These are phyloP conservation scores for Pleurotus pulmonarius DNA, from an alignment of 768 basidiomycete species.

Conservation along the genomic window DNA sequence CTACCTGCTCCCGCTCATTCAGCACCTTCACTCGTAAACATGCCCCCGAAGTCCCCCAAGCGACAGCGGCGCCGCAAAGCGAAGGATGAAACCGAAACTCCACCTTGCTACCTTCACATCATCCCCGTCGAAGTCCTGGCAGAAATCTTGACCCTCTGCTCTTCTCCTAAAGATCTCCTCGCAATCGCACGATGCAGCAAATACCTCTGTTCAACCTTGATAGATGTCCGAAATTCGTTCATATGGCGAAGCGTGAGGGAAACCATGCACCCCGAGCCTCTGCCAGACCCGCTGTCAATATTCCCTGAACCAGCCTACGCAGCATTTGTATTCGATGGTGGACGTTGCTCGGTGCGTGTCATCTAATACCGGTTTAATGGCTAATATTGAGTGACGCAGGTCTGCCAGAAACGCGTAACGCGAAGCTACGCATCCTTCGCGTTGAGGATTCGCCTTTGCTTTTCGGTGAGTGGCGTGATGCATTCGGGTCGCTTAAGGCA, in stretches of 20 bases:
- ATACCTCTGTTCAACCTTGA: conserved; percentile 46
- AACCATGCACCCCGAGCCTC: conserved; percentile 13
- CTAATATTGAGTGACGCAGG: conserved; percentile 17
- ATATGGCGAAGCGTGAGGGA: conserved; percentile 59
- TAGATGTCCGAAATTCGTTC: conserved; percentile 39
- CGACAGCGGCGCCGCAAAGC: neutral
- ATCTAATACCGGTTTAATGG: too few relatives aligned
- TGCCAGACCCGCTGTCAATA: conserved; percentile 21
- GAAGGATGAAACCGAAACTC: neutral
- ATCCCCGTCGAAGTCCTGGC: conserved; percentile 64
- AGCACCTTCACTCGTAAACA: too few relatives aligned
- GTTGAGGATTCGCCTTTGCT: conserved; percentile 43
- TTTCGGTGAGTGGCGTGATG: conserved; percentile 18
- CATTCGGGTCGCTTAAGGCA: neutral
- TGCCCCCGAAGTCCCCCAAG: neutral
- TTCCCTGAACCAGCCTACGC: conserved; percentile 60
- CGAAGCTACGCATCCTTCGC: conserved; percentile 45
- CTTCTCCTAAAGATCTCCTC: conserved; percentile 54
- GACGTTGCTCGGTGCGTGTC: conserved; percentile 48
- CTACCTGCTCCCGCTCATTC: too few relatives aligned
- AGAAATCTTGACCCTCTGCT: conserved; percentile 52
- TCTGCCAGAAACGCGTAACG: conserved; percentile 33
- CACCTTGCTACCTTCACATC: conserved; percentile 6
- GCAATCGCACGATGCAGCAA: conserved; percentile 58
- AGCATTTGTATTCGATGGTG: conserved; percentile 59